Conservation (phyloP, 192 early-diverging fungal genomes). For the Coemansia sp. region DNA sequence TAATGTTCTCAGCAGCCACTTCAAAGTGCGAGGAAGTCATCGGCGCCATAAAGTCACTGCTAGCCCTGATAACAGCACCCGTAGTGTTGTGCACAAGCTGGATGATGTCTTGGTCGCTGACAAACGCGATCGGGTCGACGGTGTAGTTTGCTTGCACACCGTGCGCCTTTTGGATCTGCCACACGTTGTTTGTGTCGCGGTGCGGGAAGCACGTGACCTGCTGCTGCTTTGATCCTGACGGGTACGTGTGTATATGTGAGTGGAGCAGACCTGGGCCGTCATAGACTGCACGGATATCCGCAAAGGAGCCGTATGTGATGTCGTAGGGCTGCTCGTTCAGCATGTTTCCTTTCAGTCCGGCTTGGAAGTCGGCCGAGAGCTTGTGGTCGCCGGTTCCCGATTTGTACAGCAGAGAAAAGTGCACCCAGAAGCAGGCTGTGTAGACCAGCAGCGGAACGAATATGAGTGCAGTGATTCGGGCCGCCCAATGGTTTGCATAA, state of each 20-base stretch:
- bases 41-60: slow-evolving; percentile 61
- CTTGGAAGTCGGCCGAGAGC: slow-evolving; percentile 89
- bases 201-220: slow-evolving; percentile 88
- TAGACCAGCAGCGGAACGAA: slow-evolving; percentile 78
- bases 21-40: slow-evolving; percentile 71
- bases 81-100: slow-evolving; percentile 71
- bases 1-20: slow-evolving; percentile 58
- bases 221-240: slow-evolving; percentile 68
- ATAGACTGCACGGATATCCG: slow-evolving; percentile 33
- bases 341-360: slow-evolving; percentile 72
- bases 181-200: slow-evolving; percentile 73
- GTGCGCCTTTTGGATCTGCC: slow-evolving; percentile 55
- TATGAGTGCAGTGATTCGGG: slow-evolving; percentile 82
- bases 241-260: slow-evolving; percentile 65
- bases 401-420: slow-evolving; percentile 80
- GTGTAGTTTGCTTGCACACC: slow-evolving; percentile 43
- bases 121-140: slow-evolving; percentile 54
- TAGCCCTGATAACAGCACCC: slow-evolving; percentile 59
- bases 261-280: slow-evolving; percentile 56
- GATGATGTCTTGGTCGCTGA: slow-evolving; percentile 76
- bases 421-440: slow-evolving; percentile 86
- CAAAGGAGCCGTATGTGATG: slow-evolving; percentile 35
- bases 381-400: slow-evolving; percentile 91
- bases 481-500: slow-evolving; percentile 79
- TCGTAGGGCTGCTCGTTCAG: slow-evolving; percentile 56